These are phyloP conservation scores for Aspergillus calidoustus DNA, from an alignment of 2,329 filamentous ascomycete species.

Conservation along the genomic window DNA sequence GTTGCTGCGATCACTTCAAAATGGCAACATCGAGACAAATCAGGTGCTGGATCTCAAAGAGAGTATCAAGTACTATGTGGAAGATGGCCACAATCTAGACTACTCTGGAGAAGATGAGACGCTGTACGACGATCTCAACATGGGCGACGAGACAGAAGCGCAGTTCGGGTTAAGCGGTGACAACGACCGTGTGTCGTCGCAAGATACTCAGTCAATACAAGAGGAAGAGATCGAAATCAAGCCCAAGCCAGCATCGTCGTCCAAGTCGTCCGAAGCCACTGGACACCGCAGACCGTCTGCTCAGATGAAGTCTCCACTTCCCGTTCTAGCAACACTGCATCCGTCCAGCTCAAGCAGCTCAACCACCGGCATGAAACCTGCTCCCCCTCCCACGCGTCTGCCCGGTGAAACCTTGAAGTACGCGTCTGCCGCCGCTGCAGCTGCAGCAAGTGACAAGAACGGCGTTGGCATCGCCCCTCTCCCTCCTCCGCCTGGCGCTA, in stretches of 20 bases:
- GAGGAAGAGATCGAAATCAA: conserved; percentile 76
- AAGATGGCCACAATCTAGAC: conserved; percentile 84
- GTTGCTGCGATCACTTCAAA: conserved; percentile 86
- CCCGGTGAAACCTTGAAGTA: conserved; percentile 94
- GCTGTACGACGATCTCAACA: conserved; percentile 91
- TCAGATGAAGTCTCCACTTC: conserved; percentile 90
- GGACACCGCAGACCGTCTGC: conserved; percentile 75
- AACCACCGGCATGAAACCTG: conserved; percentile 83
- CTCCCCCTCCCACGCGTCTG: conserved; percentile 79
- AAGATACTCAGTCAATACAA: conserved; percentile 90
- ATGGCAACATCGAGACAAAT: conserved; percentile 84
- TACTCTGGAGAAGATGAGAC: conserved; percentile 87
- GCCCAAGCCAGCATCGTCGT: conserved; percentile 47
- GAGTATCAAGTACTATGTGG: conserved; percentile 91
- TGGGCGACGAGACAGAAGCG: conserved; percentile 84
- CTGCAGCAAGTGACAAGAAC: conserved; percentile 87
- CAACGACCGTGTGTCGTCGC: conserved; percentile 87
- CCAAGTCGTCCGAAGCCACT: conserved; percentile 58
- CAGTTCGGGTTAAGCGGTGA: conserved; percentile 80
- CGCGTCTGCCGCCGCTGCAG: conserved; percentile 91
- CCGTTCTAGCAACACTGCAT: conserved; percentile 89
- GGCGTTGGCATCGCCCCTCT: conserved; percentile 88
- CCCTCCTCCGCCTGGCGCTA: conserved; percentile 78
- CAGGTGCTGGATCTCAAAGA: conserved; percentile 89
- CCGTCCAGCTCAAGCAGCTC: conserved; percentile 55